Base-by-base conservation (phyloP, 148 eudicot species). In the Silene latifolia region DNA sequence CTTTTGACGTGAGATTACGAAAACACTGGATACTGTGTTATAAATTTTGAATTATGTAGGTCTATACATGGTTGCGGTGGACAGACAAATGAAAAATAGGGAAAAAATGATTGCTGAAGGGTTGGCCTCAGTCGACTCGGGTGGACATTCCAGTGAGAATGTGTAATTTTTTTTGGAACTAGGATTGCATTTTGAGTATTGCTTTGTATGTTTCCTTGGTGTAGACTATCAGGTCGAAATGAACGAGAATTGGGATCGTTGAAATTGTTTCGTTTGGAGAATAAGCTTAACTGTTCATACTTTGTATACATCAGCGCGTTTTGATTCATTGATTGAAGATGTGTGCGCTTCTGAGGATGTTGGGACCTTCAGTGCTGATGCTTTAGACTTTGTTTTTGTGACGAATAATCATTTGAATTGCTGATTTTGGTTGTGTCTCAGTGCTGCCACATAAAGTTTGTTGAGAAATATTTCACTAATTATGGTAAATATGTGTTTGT, bases 41-140 rank as follows among this genome's bases (percentile, higher is more conserved):
- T 29, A 11, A 11, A 29, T 21, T 18, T 19, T 8, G 56, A 47
- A 69, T 69, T 32, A 5, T 74, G n/a, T 56, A 79, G 82, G 82
- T 7, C 53, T 79, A 27, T 79, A 79, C 48, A 79, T 79, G 82
- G 82, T 79, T 74, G 77, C 70, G 62, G 82, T 79, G 54, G 82
- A 79, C 14, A 74, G 82, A 70, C 82, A 79, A 69, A 47, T 53
- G 74, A 51, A 69, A 68, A 79, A 74, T 69, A 69, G 74, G 73
- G 64, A 79, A 23, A 79, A 69, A 63, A 74, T 69, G 78, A 74
- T 79, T 62, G 82, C 82, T 17, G 74, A 79, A 61, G 77, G 71
- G 12, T 29, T 79, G 65, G 73, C 51, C n/a, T 27, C 74, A 3
- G 44, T 69, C 4, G 82, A 79, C 1, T 53, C 82, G 1, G 63